These are phyloP conservation scores for Pseudocercospora cruenta DNA, from an alignment of 2,329 filamentous ascomycete genomes.

Conservation along the genomic window DNA sequence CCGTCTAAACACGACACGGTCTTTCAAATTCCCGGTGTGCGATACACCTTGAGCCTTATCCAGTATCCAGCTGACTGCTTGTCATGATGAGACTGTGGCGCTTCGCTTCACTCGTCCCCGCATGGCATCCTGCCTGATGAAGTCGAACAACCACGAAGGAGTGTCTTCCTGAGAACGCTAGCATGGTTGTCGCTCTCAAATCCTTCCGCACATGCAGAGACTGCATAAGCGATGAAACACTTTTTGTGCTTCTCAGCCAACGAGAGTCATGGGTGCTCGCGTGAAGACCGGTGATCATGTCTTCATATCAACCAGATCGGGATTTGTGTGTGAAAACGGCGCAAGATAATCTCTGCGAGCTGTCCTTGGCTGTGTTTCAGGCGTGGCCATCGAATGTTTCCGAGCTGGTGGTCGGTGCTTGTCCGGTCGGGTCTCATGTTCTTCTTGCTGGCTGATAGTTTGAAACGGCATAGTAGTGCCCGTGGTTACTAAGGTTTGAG, in stretches of 20 bases:
- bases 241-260: not conserved
- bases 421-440: not conserved
- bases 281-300: not conserved
- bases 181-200: not conserved
- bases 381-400: not conserved
- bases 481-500: not conserved
- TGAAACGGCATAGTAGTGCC: not conserved
- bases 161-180: not conserved
- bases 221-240: conserved; percentile 3
- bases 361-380: not conserved
- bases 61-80: not conserved
- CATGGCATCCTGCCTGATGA: not conserved
- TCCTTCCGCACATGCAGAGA: not conserved
- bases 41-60: not conserved
- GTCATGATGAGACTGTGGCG: conserved; percentile 3
- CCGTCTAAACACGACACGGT: not conserved
- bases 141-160: not conserved
- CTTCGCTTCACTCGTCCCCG: not conserved
- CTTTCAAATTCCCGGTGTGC: not conserved
- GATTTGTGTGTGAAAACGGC: not conserved
- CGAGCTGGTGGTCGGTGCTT: not conserved
- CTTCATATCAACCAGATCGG: not conserved
- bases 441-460: not conserved
- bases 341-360: not conserved
- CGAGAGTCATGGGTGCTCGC: not conserved